phyloP scores from a whole-genome alignment of 495 filamentous ascomycete genomes.

The Aspergillus avenaceus region DNA sequence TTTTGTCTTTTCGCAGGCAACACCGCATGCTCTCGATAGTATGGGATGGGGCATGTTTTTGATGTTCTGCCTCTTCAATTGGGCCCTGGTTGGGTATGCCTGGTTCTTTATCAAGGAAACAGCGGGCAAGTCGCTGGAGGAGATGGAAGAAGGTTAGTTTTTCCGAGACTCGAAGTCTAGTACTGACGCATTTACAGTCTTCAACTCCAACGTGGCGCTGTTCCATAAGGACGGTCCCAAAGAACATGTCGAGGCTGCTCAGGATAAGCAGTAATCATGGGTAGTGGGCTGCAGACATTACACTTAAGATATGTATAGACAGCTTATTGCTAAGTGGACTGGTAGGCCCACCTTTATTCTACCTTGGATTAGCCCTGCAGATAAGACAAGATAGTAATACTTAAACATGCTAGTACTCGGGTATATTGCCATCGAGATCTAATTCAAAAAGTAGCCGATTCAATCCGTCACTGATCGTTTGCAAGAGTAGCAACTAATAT shows the following conservation, averaged over 20 bases:
- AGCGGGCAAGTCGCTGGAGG: constrained; percentile 12
- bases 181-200: neutral
- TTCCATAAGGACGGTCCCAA: neutral
- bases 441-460: no score
- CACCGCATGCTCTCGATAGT: constrained; percentile 39
- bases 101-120: constrained; percentile 40
- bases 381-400: no score
- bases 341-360: no score
- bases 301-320: no score
- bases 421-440: no score
- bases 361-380: no score
- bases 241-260: neutral
- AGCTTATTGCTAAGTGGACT: no score
- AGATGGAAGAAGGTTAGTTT: constrained; percentile 10
- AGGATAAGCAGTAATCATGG: neutral
- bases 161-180: no score
- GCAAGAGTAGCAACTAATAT: no score
- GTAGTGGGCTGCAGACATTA: no score
- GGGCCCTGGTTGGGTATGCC: constrained; percentile 29
- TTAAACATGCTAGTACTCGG: no score
- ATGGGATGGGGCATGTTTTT: constrained; percentile 43
- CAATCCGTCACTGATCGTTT: no score
- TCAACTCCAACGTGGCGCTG: neutral
- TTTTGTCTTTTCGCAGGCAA: constrained; percentile 47
- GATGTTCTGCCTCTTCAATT: constrained; percentile 28